Conservation (phyloP, 352 stramenopile species). For the Globisporangium paddicum region DNA sequence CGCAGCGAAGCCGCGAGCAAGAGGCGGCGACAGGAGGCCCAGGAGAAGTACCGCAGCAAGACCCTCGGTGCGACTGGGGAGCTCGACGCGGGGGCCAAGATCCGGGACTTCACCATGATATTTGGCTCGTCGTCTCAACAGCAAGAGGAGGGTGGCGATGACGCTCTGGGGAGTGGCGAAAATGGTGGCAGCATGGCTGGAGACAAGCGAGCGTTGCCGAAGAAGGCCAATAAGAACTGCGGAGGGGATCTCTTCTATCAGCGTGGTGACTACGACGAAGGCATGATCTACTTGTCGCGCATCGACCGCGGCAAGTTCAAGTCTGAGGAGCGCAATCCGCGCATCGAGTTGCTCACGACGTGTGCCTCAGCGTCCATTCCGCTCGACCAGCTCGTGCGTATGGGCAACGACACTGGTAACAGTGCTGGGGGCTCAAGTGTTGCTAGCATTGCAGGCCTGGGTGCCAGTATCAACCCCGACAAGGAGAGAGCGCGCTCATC, state of each 20-base stretch:
- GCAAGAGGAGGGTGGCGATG: neutral
- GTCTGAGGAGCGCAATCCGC: conserved; percentile 49
- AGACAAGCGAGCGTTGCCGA: conserved; percentile 11
- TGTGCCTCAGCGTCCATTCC: conserved; percentile 36
- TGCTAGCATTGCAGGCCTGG: neutral
- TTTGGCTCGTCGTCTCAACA: conserved; percentile 18
- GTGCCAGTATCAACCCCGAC: neutral
- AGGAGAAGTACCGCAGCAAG: conserved; percentile 71
- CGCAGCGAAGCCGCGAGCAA: conserved; percentile 77
- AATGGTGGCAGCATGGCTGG: conserved; percentile 3
- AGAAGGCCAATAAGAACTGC: conserved; percentile 35
- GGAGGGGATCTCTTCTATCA: conserved; percentile 82
- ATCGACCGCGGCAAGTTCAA: conserved; percentile 69
- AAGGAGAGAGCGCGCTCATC: conserved; percentile 7
- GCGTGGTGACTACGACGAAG: conserved; percentile 80
- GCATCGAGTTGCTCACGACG: conserved; percentile 45
- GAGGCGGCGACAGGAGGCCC: conserved; percentile 70
- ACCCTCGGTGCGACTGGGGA: conserved; percentile 17
- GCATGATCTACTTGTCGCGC: conserved; percentile 81
- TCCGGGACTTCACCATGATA: conserved; percentile 61
- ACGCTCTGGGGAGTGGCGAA: neutral
- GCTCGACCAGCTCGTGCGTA: conserved; percentile 39
- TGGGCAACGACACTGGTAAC: conserved; percentile 17
- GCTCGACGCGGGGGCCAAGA: conserved; percentile 20
- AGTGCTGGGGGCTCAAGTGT: neutral